Evolutionary conservation across 2,329 filamentous ascomycete species (phyloP), one percentile per base, ranked within the genome.

Genomic region (Trichoderma sp.): DNA sequence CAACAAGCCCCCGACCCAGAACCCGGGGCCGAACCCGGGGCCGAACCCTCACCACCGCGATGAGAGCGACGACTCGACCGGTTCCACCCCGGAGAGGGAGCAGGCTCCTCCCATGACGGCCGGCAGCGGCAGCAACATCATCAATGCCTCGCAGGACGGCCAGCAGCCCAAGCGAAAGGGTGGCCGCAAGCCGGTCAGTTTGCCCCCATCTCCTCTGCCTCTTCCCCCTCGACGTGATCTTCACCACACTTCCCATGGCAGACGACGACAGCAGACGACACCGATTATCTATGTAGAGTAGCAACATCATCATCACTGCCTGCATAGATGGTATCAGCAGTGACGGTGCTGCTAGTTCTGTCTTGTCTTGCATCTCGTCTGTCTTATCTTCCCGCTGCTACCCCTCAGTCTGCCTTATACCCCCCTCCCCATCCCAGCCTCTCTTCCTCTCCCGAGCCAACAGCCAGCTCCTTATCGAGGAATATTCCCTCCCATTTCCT

Each of bases 131-230:
- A 75, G 72, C 68, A 63, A 28, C 26, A 57, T 48, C 61, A 48
- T 63, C 52, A 72, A 72, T 65, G 74, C 72, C 68, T 74, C 78
- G 30, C 83, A 83, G 69, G 85, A 87, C 72, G 78, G 76, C 70
- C 85, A 85, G 74, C 86, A 87, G 68, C 93, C 93, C 75, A 99
- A 99, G 84, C 88, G 95, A 75, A 99, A 99, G 83, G 95, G 95
- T 74, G 95, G 95, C 68, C 89, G 95, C 75, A 99, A 98, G 82
- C 95, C 95, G 75, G 95, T 98, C 88, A 78, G 85, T 97, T 51
- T 57, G 9, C n/a, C 7, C 28, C 28, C 52, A 9, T 21, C 28
- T 39, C 30, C 41, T 26, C 17, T 30, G 5, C 44, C 6, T 45
- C 9, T 7, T 45, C 21, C 21, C 17, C 34, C 45, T 12, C 19